Base-by-base conservation (phyloP, 108 stramenopile species). In the Nannochloropsis granulata region DNA sequence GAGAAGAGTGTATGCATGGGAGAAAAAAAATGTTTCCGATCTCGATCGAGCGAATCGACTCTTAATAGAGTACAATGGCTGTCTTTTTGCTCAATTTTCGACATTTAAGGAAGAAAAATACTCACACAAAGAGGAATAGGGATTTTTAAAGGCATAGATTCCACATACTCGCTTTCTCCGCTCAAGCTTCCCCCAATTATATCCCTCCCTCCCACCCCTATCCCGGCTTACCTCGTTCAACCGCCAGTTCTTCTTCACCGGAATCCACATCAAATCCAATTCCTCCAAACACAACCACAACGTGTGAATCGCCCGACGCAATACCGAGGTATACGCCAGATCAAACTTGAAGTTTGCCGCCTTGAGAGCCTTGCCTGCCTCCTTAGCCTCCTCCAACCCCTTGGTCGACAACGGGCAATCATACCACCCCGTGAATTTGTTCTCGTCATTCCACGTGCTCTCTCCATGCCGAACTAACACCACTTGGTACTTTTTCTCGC, bases 391-490 rank as follows among this genome's bases (percentile, higher is more conserved):
- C 44, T 87, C 79, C 24, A 91, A 45, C 43, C 98, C 98, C 84
- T 93, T 93, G 83, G 90, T 91, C 43, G 92, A 94, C 82, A 99
- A 90, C 5, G 96, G 94, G 26, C 93, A 93, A 85, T 99, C 97
- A 42, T 91, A 90, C 96, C 97, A 99, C 24, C 98, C 96, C 16
- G 97, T 96, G 86, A 96, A 98, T 86, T 93, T 93, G 91, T 45
- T 94, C 89, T 89, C 95, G 83, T 94, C 91, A 90, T 99, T 99
- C 97, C 96, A 99, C 43, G 94, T 95, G 13, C 95, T 97, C 92
- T 99, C 96, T 78, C 98, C 97, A 90, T 99, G 98, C 82, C 98
- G 91, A 13, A 86, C 43, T 21, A 83, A 83, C 13, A 86, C 71
- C 34, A 34, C 13, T 7, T 26, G 13, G 26, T 83, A 78, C 8